Evolutionary conservation across 495 filamentous ascomycete genomes (phyloP).

Genomic region (Tuber umbilicatum): DNA sequence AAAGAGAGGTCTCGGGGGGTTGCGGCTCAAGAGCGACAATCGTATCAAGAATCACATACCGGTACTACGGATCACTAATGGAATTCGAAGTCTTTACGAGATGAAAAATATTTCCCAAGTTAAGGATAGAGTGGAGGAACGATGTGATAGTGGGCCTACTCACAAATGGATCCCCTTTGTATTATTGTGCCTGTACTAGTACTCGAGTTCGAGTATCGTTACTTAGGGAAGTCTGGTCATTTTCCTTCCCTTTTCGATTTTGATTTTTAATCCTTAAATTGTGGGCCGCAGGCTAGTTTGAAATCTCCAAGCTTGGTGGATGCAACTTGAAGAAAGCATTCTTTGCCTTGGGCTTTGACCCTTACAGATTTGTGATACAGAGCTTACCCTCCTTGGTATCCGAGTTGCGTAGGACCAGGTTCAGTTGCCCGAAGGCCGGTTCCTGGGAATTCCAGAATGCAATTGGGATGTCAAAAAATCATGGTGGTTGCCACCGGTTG

Average conservation of each 20-base stretch:
- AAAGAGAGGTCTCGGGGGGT: too few species aligned
- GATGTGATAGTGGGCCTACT: background rate
- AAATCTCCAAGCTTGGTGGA: background rate
- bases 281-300: background rate
- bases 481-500: background rate
- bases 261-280: background rate
- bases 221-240: background rate
- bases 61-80: background rate
- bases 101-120: background rate
- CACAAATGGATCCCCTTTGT: background rate
- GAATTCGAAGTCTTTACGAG: background rate
- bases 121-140: background rate
- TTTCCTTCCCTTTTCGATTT: background rate
- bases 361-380: background rate
- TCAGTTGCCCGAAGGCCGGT: background rate
- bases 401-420: constrained; percentile 1
- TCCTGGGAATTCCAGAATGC: background rate
- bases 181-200: too few species aligned
- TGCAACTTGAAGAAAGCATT: background rate
- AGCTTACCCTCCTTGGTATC: background rate
- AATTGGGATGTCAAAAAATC: background rate
- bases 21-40: background rate
- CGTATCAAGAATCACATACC: background rate
- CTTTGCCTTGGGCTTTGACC: background rate
- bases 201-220: too few species aligned